These are phyloP conservation scores for Clavispora fructus DNA, from an alignment of 805 yeast genomes.

Conservation along the genomic window DNA sequence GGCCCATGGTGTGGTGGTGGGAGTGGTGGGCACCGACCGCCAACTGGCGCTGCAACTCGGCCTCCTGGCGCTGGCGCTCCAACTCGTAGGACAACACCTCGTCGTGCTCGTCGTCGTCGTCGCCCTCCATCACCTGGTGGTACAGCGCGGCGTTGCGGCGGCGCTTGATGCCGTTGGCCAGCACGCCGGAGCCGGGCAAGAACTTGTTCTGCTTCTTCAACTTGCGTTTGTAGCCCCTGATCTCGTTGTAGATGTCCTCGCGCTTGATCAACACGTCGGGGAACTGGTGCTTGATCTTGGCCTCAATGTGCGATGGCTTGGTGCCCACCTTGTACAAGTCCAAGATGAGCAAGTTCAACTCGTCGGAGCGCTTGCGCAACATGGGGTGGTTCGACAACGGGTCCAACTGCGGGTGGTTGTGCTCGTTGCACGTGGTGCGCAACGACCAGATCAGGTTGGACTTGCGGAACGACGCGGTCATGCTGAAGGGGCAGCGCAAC, in stretches of 20 bases:
- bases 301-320: constrained; percentile 50
- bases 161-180: constrained; percentile 8
- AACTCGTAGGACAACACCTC: constrained; percentile 19
- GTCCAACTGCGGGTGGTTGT: constrained; percentile 54
- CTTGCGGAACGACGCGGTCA: constrained; percentile 52
- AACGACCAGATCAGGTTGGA: constrained; percentile 47
- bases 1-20: constrained; percentile 7
- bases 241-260: constrained; percentile 55
- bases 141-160: constrained; percentile 14
- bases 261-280: constrained; percentile 52
- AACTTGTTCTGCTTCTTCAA: constrained; percentile 36
- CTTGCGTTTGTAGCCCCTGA: constrained; percentile 50
- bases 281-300: constrained; percentile 45
- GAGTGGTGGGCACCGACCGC: constrained; percentile 12
- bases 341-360: constrained; percentile 46
- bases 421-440: constrained; percentile 50
- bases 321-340: constrained; percentile 52
- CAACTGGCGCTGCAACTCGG: constrained; percentile 19
- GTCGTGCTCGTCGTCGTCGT: constrained; percentile 18
- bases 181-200: constrained; percentile 10
- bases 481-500: constrained; percentile 53
- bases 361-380: constrained; percentile 50
- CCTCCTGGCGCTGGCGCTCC: constrained; percentile 17
- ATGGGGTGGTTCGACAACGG: constrained; percentile 53
- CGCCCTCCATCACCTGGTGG: constrained; percentile 17